phyloP scores from a whole-genome alignment of 1,284 basidiomycete genomes.

The Athelia psychrophila region DNA sequence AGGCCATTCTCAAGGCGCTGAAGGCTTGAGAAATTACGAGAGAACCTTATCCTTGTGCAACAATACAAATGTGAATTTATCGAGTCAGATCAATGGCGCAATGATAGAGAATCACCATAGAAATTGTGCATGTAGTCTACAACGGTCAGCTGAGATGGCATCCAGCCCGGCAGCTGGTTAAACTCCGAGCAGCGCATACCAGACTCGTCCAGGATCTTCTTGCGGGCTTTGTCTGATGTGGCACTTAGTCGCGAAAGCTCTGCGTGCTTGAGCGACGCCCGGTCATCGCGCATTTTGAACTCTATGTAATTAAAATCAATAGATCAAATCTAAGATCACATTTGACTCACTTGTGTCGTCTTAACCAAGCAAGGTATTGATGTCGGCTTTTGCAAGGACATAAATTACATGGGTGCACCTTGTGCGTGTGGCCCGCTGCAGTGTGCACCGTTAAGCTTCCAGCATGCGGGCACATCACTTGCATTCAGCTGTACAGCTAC shows the following conservation, averaged over 20 bases:
- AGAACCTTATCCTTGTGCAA: too few relatives aligned
- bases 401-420: slow-evolving; percentile 23
- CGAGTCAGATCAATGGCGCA: too few relatives aligned
- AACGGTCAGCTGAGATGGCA: slow-evolving; percentile 6
- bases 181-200: slow-evolving; percentile 10
- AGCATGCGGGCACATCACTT: slow-evolving; percentile 24
- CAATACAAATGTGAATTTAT: too few relatives aligned
- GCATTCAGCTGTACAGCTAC: neutral
- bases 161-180: slow-evolving; percentile 13
- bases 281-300: neutral
- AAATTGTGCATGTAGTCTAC: slow-evolving; percentile 17
- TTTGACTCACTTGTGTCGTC: slow-evolving; percentile 1
- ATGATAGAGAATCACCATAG: slow-evolving; percentile 4
- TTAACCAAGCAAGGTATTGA: slow-evolving; percentile 13
- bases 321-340: too few relatives aligned
- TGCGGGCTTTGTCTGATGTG: neutral
- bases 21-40: neutral
- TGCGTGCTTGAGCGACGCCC: neutral
- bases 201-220: slow-evolving; percentile 7
- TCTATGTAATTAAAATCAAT: too few relatives aligned
- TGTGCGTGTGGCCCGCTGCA: slow-evolving; percentile 18
- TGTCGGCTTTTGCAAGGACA: slow-evolving; percentile 16
- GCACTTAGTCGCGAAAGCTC: neutral
- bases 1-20: slow-evolving; percentile 39
- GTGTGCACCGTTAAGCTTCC: slow-evolving; percentile 20